Conservation (phyloP, 2,329 filamentous ascomycete species). For the Epichloe brachyelytri region DNA sequence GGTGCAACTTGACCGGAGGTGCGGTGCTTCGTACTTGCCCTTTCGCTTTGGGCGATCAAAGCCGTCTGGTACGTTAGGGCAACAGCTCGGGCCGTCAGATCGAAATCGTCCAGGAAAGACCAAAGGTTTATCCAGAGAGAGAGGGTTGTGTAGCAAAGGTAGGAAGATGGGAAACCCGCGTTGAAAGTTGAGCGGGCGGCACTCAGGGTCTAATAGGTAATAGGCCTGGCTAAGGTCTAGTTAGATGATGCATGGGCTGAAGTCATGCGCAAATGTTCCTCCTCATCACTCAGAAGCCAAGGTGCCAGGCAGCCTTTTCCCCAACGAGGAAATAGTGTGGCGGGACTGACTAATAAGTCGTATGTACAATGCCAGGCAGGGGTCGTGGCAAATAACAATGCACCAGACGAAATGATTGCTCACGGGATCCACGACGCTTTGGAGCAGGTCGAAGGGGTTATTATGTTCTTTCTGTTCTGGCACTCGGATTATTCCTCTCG, state of each 20-base stretch:
- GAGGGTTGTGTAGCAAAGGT: not conserved
- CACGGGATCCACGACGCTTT: no score
- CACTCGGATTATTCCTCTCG: no score
- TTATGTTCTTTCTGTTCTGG: no score
- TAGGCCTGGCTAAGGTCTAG: not conserved
- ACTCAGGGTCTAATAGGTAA: slow-evolving; percentile 1
- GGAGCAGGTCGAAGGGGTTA: no score
- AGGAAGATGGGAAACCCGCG: not conserved
- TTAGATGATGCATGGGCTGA: not conserved
- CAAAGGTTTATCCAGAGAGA: not conserved
- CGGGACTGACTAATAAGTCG: no score
- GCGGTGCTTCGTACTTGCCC: not conserved
- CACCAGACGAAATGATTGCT: no score
- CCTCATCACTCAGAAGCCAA: not conserved
- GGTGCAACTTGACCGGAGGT: not conserved
- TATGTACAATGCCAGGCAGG: no score
- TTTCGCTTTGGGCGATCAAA: not conserved
- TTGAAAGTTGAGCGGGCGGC: not conserved
- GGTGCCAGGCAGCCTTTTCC: not conserved
- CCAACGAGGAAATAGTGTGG: not conserved
- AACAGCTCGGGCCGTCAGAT: not conserved
- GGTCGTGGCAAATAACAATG: no score
- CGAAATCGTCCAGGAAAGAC: not conserved
- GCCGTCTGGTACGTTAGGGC: not conserved
- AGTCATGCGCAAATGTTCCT: not conserved